A percentile compares a stretch with the other conserved stretches of the same genome.
Evolutionary conservation across 768 basidiomycete genomes (phyloP).

Genomic region (Lentinula edodes): DNA sequence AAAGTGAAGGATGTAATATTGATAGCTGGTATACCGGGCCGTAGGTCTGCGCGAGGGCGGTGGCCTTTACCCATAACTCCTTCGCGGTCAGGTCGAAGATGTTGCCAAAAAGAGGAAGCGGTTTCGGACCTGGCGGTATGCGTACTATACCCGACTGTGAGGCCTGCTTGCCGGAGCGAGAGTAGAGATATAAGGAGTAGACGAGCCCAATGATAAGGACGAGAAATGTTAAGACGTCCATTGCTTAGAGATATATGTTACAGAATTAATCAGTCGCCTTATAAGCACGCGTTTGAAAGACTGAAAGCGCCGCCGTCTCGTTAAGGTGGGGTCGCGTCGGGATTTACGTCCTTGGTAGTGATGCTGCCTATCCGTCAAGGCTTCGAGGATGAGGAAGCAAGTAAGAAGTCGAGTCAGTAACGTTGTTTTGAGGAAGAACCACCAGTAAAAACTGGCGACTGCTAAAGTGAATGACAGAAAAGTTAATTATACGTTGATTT

Average conservation of each 20-base stretch:
- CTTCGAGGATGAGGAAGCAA: background rate
- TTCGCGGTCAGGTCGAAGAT: constrained; percentile 16
- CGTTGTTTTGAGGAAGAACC: background rate
- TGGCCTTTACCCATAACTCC: constrained; percentile 12
- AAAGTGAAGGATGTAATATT: constrained; percentile 52
- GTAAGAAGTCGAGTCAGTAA: background rate
- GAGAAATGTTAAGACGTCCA: constrained; percentile 16
- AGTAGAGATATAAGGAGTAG: background rate
- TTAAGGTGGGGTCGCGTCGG: constrained; percentile 1
- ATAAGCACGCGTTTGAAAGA: background rate
- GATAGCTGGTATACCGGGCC: constrained; percentile 17
- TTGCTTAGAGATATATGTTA: background rate
- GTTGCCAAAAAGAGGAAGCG: constrained; percentile 41
- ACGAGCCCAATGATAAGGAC: background rate
- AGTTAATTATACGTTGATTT: no score
- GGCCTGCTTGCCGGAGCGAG: background rate
- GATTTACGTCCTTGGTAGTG: constrained; percentile 3
- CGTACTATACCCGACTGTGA: background rate
- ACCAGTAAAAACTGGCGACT: background rate
- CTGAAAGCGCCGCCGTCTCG: background rate
- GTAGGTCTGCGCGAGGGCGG: constrained; percentile 29
- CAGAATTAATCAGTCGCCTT: background rate
- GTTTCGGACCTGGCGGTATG: constrained; percentile 37
- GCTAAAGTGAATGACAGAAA: background rate
- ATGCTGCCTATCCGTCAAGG: background rate